Base-by-base conservation (phyloP, 306 rosid species). In the Ceratonia siliqua region DNA sequence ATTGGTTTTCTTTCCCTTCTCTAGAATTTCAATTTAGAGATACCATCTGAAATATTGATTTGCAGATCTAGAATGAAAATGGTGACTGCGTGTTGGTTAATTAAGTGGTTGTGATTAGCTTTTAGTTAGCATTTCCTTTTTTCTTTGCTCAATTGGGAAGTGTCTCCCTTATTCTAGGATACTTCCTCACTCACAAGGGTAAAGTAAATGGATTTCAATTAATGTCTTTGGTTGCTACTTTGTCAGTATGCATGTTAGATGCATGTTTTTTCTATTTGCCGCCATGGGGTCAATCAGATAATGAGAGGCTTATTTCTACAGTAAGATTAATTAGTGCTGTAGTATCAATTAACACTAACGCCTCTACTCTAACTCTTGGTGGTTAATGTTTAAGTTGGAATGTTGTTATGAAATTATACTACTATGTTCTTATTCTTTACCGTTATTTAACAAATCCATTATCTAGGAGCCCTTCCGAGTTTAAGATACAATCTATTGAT, bases 301-400 rank as follows among this genome's bases (percentile, higher is more conserved):
- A 36, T 17, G 10, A 35, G 12, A 57, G 46, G n/a, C 42, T 21
- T 27, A 15, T 27, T 35, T 15, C n/a, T n/a, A n/a, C n/a, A n/a
- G n/a, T n/a, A n/a, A n/a, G n/a, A 30, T 68, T 68, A 28, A 59
- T 48, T 2, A 28, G 20, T 18, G 5, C n/a, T n/a, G n/a, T n/a
- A n/a, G n/a, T n/a, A n/a, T n/a, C n/a, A n/a, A n/a, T n/a, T n/a
- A n/a, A n/a, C 53, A 3, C 17, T 36, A 48, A 14, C 2, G 35
- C 57, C 49, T 74, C 17, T 80, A 50, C 18, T 36, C 66, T 67
- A 20, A 67, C 58, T 68, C 8, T 43, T 32, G 42, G 15, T 70
- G 67, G 35, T 41, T 14, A n/a, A 1, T 8, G 8, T 41, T 14
- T 41, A 0, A 41, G 15, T 3, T 41, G 14, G 2, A 41, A 70